These are phyloP conservation scores for Vicia faba DNA, from an alignment of 306 rosid genomes.

Conservation along the genomic window DNA sequence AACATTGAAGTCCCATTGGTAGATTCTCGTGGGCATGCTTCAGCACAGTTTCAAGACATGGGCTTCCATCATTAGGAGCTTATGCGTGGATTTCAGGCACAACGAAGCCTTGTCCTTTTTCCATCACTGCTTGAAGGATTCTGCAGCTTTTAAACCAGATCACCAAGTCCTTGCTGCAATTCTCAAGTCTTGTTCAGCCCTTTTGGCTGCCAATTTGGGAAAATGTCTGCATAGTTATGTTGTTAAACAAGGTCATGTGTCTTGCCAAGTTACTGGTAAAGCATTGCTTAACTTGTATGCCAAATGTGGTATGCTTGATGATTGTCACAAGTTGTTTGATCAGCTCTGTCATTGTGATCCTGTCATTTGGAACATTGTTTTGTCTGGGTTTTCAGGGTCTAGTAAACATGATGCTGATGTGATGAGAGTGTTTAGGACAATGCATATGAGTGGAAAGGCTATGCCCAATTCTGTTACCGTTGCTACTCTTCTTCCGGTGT, in stretches of 20 bases:
- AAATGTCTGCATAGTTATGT: slow-evolving; percentile 62
- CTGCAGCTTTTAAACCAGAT: slow-evolving; percentile 53
- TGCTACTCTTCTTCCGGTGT: slow-evolving; percentile 74
- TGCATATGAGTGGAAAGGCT: slow-evolving; percentile 58
- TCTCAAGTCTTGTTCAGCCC: slow-evolving; percentile 75
- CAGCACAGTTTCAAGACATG: slow-evolving; percentile 48
- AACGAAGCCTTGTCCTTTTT: slow-evolving; percentile 60
- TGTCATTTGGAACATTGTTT: slow-evolving; percentile 80
- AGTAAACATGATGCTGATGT: slow-evolving; percentile 50
- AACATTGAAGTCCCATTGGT: slow-evolving; percentile 8
- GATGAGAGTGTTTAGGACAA: slow-evolving; percentile 54
- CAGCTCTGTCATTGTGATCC: slow-evolving; percentile 59
- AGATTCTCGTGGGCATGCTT: slow-evolving; percentile 47
- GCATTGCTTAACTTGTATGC: slow-evolving; percentile 87
- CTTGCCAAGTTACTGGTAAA: slow-evolving; percentile 66
- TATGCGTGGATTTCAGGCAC: slow-evolving; percentile 49
- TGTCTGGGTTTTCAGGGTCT: slow-evolving; percentile 69
- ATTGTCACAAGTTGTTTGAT: slow-evolving; percentile 61
- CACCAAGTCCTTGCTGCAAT: slow-evolving; percentile 52
- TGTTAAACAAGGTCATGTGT: slow-evolving; percentile 66
- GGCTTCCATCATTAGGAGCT: slow-evolving; percentile 49
- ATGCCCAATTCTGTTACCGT: slow-evolving; percentile 69
- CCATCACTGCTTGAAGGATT: slow-evolving; percentile 41
- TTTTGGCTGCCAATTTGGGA: slow-evolving; percentile 57
- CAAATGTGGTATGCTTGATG: slow-evolving; percentile 66